phyloP scores from a whole-genome alignment of 1,284 basidiomycete species.

The Crepidotus sp. region DNA sequence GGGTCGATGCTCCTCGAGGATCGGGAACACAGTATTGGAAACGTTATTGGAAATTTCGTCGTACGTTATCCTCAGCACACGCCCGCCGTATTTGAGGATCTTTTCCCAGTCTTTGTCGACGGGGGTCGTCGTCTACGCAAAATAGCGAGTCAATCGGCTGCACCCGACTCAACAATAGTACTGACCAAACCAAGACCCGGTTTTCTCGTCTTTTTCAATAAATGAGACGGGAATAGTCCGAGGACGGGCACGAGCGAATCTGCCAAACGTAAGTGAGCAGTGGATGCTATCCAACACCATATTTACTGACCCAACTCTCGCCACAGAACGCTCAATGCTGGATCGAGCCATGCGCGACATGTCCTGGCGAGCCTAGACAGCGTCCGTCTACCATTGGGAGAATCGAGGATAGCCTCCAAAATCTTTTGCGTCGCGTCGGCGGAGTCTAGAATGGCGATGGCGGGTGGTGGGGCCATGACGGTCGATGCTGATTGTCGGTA shows the following conservation, averaged over 20 bases:
- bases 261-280: neutral
- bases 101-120: conserved; percentile 57
- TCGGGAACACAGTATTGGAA: conserved; percentile 52
- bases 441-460: conserved; percentile 45
- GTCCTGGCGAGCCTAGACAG: conserved; percentile 63
- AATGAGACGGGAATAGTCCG: conserved; percentile 54
- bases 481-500: conserved; percentile 44
- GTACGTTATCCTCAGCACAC: conserved; percentile 59
- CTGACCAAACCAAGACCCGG: conserved; percentile 69
- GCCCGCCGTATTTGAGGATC: conserved; percentile 53
- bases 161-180: conserved; percentile 15
- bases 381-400: conserved; percentile 52
- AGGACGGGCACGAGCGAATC: conserved; percentile 66
- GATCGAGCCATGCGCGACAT: conserved; percentile 60
- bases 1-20: conserved; percentile 55
- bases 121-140: conserved; percentile 49
- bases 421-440: conserved; percentile 53
- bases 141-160: neutral
- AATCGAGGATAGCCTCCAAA: conserved; percentile 60
- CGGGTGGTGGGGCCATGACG: conserved; percentile 6
- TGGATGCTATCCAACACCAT: neutral
- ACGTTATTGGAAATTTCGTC: conserved; percentile 57
- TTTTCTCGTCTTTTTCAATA: conserved; percentile 58
- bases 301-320: conserved; percentile 39
- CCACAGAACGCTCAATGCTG: conserved; percentile 66